Evolutionary conservation across 805 yeast species (phyloP).

Genomic region (Starmera quercuum): DNA sequence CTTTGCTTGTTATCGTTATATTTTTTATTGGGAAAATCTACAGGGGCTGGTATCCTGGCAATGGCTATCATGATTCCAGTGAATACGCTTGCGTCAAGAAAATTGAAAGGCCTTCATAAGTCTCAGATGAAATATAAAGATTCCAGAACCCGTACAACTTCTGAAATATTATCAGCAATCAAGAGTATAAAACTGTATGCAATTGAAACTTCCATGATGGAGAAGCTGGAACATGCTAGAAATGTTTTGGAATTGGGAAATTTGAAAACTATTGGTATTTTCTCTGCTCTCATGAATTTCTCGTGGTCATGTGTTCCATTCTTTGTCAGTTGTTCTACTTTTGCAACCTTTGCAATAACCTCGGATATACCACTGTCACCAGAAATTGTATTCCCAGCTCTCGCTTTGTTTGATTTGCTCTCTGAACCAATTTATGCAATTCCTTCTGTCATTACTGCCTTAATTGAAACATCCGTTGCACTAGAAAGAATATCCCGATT

Average conservation of each 20-base stretch:
- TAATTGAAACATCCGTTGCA: slow-evolving; percentile 55
- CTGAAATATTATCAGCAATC: slow-evolving; percentile 51
- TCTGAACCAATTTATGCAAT: slow-evolving; percentile 52
- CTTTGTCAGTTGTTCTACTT: slow-evolving; percentile 54
- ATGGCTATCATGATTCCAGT: slow-evolving; percentile 52
- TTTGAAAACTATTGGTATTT: slow-evolving; percentile 38
- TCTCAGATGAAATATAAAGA: slow-evolving; percentile 59
- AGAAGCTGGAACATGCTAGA: slow-evolving; percentile 43
- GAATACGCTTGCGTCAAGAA: slow-evolving; percentile 39
- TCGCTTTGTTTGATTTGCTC: slow-evolving; percentile 50
- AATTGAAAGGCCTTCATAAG: slow-evolving; percentile 37
- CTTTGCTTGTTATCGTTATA: slow-evolving; percentile 48
- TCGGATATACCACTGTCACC: slow-evolving; percentile 49
- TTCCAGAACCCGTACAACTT: slow-evolving; percentile 46
- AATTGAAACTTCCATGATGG: slow-evolving; percentile 61
- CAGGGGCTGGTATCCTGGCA: slow-evolving; percentile 47
- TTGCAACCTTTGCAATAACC: slow-evolving; percentile 43
- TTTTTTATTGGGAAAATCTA: slow-evolving; percentile 48
- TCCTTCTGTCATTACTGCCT: slow-evolving; percentile 47
- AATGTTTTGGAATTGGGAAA: slow-evolving; percentile 50
- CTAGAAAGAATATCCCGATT: slow-evolving; percentile 45
- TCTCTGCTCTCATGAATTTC: slow-evolving; percentile 40
- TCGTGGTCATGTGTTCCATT: slow-evolving; percentile 62
- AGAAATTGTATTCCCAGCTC: slow-evolving; percentile 62
- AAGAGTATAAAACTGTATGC: slow-evolving; percentile 62